phyloP scores from a whole-genome alignment of 345 rosid species.

The Arabis hirsuta region DNA sequence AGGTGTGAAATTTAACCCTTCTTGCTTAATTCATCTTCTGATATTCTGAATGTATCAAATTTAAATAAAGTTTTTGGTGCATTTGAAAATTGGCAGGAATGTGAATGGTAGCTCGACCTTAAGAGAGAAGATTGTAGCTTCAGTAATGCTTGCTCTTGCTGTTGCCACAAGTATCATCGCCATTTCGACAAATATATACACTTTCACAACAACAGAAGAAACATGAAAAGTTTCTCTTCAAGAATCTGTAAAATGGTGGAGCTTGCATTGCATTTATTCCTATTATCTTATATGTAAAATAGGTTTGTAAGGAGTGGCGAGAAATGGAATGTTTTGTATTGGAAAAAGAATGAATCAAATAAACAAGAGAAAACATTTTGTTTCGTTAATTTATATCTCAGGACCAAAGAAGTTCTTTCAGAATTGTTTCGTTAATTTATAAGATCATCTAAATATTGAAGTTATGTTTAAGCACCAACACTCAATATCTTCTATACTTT shows the following conservation, averaged over 20 bases:
- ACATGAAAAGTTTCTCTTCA: slow-evolving; percentile 24
- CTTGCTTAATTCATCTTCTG: not conserved
- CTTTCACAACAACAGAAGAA: slow-evolving; percentile 24
- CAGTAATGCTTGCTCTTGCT: slow-evolving; percentile 48
- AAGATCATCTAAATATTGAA: not conserved
- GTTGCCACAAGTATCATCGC: slow-evolving; percentile 51
- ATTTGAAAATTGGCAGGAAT: slow-evolving; percentile 41
- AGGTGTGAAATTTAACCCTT: slow-evolving; percentile 46
- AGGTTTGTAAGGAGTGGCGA: slow-evolving; percentile 28
- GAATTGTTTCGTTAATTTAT: not conserved
- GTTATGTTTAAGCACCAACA: not conserved
- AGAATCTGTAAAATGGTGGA: slow-evolving; percentile 29
- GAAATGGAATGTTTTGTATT: not conserved
- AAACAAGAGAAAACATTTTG: not conserved
- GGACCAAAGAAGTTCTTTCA: no score
- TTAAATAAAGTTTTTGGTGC: not conserved
- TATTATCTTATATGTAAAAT: slow-evolving; percentile 35
- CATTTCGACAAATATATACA: slow-evolving; percentile 47
- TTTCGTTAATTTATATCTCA: no score
- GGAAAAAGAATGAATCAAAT: not conserved
- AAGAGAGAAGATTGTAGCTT: slow-evolving; percentile 51
- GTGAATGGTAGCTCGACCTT: slow-evolving; percentile 51
- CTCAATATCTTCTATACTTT: not conserved
- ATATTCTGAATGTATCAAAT: not conserved
- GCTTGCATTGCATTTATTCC: slow-evolving; percentile 4